Conservation (phyloP, 202 grass and related monocot genomes). For the Musa balbisiana region DNA sequence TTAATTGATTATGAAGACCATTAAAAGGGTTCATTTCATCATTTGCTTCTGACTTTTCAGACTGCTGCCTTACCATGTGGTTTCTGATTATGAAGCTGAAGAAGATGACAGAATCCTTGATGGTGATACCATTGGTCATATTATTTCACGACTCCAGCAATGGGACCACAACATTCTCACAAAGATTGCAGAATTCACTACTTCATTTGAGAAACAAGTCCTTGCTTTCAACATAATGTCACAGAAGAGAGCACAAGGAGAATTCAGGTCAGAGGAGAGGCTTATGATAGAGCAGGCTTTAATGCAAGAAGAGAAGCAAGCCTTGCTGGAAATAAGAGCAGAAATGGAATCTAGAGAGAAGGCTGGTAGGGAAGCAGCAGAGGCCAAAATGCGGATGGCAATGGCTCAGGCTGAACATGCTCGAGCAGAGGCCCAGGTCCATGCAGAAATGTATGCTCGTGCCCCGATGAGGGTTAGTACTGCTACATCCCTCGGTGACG, state of each 20-base stretch:
- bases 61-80: slow-evolving; percentile 94
- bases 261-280: slow-evolving; percentile 91
- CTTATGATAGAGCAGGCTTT: slow-evolving; percentile 85
- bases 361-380: slow-evolving; percentile 63
- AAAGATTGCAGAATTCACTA: slow-evolving; percentile 92
- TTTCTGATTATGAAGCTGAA: slow-evolving; percentile 99
- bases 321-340: slow-evolving; percentile 39
- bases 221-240: slow-evolving; percentile 96
- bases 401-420: slow-evolving; percentile 47
- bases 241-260: slow-evolving; percentile 64
- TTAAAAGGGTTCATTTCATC: neutral
- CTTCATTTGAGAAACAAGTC: slow-evolving; percentile 93
- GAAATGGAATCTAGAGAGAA: slow-evolving; percentile 69
- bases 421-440: slow-evolving; percentile 46
- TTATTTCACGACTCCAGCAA: slow-evolving; percentile 79
- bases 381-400: slow-evolving; percentile 59
- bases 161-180: slow-evolving; percentile 98
- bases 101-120: slow-evolving; percentile 92
- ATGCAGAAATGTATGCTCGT: slow-evolving; percentile 49
- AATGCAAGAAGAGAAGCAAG: slow-evolving; percentile 68
- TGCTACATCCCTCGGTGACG: slow-evolving; percentile 45
- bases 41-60: slow-evolving; percentile 14
- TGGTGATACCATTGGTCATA: slow-evolving; percentile 58
- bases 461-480: slow-evolving; percentile 53
- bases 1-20: neutral